These are phyloP conservation scores for Citeromyces nyonsensis DNA, from an alignment of 805 yeast species.

Conservation along the genomic window DNA sequence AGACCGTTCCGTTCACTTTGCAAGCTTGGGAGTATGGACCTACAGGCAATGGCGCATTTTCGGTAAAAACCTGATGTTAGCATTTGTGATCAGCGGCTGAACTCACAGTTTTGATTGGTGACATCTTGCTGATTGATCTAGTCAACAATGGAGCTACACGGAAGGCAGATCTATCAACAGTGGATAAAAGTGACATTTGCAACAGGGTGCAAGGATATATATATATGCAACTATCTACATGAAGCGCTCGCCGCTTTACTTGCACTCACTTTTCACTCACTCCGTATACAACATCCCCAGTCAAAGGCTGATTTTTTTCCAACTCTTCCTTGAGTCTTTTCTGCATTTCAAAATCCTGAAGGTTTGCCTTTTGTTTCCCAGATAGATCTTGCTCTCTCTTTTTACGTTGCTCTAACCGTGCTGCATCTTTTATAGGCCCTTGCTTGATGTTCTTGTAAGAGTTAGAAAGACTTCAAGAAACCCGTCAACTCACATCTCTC, in stretches of 20 bases:
- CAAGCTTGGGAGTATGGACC: slow-evolving; percentile 95
- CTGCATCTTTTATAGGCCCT: slow-evolving; percentile 77
- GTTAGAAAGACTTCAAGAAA: background rate
- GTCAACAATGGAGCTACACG: slow-evolving; percentile 17
- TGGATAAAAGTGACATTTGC: slow-evolving; percentile 4
- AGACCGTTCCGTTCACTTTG: slow-evolving; percentile 79
- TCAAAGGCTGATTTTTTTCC: slow-evolving; percentile 47
- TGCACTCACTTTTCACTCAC: too few species aligned
- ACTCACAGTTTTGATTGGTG: background rate
- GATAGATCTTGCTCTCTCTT: slow-evolving; percentile 16
- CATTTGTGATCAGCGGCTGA: background rate
- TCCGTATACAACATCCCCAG: slow-evolving; percentile 30
- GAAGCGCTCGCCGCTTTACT: too few species aligned
- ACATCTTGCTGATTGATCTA: background rate
- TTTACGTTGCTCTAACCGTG: slow-evolving; percentile 31
- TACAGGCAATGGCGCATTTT: slow-evolving; percentile 89
- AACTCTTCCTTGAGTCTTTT: slow-evolving; percentile 39
- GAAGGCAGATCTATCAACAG: slow-evolving; percentile 15
- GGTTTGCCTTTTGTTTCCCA: slow-evolving; percentile 33
- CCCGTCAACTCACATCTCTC: slow-evolving; percentile 27
- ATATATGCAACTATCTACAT: too few species aligned
- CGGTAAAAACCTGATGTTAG: slow-evolving; percentile 33
- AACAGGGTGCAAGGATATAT: background rate
- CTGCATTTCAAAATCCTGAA: slow-evolving; percentile 53
- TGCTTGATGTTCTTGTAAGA: slow-evolving; percentile 37